Percentiles rank a stretch among this genome's conserved stretches.
Conservation (phyloP, 2,329 filamentous ascomycete species). For the Periconia digitata region DNA sequence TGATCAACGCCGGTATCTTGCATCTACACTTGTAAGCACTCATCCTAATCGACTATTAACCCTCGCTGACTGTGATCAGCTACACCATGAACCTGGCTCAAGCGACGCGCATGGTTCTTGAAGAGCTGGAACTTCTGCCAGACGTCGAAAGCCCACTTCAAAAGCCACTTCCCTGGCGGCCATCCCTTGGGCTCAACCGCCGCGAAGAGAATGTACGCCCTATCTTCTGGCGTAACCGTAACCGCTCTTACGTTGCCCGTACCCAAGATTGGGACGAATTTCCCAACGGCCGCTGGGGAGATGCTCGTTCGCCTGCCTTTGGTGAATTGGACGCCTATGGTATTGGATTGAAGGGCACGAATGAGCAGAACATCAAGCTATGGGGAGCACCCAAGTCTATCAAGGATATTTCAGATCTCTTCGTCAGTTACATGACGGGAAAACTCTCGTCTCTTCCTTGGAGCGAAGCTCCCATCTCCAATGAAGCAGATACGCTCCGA, state of each 20-base stretch:
- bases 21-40: conserved; percentile 79
- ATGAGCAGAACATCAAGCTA: conserved; percentile 91
- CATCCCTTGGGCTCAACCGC: conserved; percentile 85
- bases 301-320: conserved; percentile 93
- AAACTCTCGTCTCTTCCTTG: conserved; percentile 83
- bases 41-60: background rate
- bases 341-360: conserved; percentile 89
- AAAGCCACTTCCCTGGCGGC: conserved; percentile 93
- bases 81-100: conserved; percentile 99
- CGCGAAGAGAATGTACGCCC: conserved; percentile 94
- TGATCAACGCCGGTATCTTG: conserved; percentile 78
- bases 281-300: conserved; percentile 97
- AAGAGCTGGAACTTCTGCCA: conserved; percentile 82
- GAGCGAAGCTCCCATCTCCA: conserved; percentile 86
- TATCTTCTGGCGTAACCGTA: conserved; percentile 98
- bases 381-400: conserved; percentile 86
- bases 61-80: conserved; percentile 36
- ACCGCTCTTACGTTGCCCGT: conserved; percentile 91
- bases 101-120: conserved; percentile 89
- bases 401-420: conserved; percentile 78
- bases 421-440: conserved; percentile 81
- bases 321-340: conserved; percentile 94
- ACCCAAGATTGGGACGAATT: conserved; percentile 99
- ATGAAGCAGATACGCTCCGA: conserved; percentile 78
- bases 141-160: conserved; percentile 76